Evolutionary conservation across 2,329 filamentous ascomycete species (phyloP), one percentile per base, ranked within the genome.

Genomic region (Pezicula rhizophila): DNA sequence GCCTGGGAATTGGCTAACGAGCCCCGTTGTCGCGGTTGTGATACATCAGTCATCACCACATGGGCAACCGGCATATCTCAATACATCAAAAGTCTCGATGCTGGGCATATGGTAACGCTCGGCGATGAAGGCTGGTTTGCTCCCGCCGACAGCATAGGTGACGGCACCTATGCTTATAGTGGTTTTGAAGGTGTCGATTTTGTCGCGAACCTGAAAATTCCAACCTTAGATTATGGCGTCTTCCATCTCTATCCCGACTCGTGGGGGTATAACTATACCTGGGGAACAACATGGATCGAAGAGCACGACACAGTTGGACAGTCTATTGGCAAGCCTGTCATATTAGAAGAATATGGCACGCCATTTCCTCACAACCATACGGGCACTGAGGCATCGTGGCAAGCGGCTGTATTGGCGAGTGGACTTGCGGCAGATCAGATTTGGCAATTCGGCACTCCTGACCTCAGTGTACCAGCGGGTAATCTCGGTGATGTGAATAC

Each of bases 1-100:
- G 79, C 80, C 0, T 87, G 83, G 83, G 82, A 87, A 58, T 68
- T 87, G 2, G 78, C 72, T 49, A 87, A 87, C 55, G 83, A 87
- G 65, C 78, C 82, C 14, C 72, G 82, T 51, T 85, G 82, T 67
- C 69, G 73, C 12, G 75, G 78, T 11, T 87, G 83, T 60, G 67
- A 69, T 37, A 75, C 77, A 1, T 71, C 73, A 7, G 72, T 82
- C 18, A 70, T 86, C 51, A 75, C 72, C 33, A 70, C 76, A 41
- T 87, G 82, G 84, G 80, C 80, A 15, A 67, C 70, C 37, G 65
- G 65, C 5, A 79, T 75, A 2, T 80, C 77, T 23, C 65, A 70
- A 8, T 86, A 84, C 60, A 78, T 87, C 65, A 86, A 85, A 65
- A 74, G 69, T 11, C 68, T 85, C 11, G 82, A 85, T 58, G 55